Percentiles rank a stretch among this genome's conserved stretches.
Conservation (phyloP, 208 protist species). For the Acanthamoeba royreba region DNA sequence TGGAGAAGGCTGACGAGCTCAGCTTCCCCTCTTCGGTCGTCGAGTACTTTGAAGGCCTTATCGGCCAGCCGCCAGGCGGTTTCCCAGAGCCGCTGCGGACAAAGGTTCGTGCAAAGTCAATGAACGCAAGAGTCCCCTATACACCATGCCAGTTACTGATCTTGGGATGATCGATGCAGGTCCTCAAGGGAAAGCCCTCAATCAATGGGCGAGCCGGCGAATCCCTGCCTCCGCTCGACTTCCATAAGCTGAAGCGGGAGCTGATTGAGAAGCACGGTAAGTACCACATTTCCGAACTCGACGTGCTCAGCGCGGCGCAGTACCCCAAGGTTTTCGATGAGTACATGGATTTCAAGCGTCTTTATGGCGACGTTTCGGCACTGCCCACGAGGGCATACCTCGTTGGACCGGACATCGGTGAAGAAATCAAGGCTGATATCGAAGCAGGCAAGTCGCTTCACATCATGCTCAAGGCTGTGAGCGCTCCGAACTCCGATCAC, state of each 20-base stretch:
- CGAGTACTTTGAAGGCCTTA: conserved; percentile 76
- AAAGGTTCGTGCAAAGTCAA: conserved; percentile 36
- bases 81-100: conserved; percentile 79
- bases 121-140: background rate
- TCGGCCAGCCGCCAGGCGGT: conserved; percentile 76
- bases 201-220: conserved; percentile 74
- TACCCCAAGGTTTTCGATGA: conserved; percentile 83
- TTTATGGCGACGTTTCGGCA: conserved; percentile 73
- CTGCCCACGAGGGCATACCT: conserved; percentile 76
- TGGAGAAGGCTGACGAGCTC: conserved; percentile 69
- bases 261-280: conserved; percentile 59
- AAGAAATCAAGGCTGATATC: conserved; percentile 70
- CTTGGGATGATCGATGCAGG: background rate
- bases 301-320: conserved; percentile 71
- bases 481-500: conserved; percentile 41
- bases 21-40: conserved; percentile 78
- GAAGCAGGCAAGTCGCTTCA: conserved; percentile 72
- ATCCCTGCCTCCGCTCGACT: conserved; percentile 71
- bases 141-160: background rate
- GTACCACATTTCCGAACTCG: conserved; percentile 62
- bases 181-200: conserved; percentile 38
- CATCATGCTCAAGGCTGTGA: conserved; percentile 65
- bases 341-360: conserved; percentile 64
- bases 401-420: conserved; percentile 37
- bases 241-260: conserved; percentile 62